These are phyloP conservation scores for Fusarium nanum DNA, from an alignment of 2,329 filamentous ascomycete species.

Conservation along the genomic window DNA sequence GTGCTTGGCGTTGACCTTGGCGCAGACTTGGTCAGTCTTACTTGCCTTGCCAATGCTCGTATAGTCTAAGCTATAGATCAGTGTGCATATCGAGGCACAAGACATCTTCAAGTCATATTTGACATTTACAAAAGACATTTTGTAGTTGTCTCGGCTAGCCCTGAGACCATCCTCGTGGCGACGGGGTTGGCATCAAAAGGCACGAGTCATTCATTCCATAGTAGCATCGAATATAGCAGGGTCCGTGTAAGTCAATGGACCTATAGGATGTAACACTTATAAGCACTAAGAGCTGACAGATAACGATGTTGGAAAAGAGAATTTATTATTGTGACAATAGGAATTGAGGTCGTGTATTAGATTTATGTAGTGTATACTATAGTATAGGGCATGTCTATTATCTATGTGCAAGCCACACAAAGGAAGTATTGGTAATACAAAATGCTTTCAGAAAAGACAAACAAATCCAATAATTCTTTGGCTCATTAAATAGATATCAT, in stretches of 20 bases:
- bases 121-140: background rate
- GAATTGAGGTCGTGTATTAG: background rate
- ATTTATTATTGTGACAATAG: background rate
- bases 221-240: background rate
- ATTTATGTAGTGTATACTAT: background rate
- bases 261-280: constrained; percentile 12
- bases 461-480: constrained; percentile 16
- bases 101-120: background rate
- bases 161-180: background rate
- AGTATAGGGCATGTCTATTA: constrained; percentile 14
- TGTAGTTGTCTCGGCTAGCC: background rate
- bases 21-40: background rate
- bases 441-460: constrained; percentile 5
- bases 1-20: background rate
- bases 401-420: constrained; percentile 22
- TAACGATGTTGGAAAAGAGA: background rate
- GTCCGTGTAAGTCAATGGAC: background rate
- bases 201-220: constrained; percentile 2
- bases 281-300: background rate
- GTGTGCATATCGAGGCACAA: background rate
- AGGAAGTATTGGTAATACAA: constrained; percentile 13
- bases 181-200: background rate
- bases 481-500: constrained; percentile 16
- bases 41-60: background rate
- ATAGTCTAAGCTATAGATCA: background rate